Conservation (phyloP, 2,329 filamentous ascomycete genomes). For the Tolypocladium endophyticum region DNA sequence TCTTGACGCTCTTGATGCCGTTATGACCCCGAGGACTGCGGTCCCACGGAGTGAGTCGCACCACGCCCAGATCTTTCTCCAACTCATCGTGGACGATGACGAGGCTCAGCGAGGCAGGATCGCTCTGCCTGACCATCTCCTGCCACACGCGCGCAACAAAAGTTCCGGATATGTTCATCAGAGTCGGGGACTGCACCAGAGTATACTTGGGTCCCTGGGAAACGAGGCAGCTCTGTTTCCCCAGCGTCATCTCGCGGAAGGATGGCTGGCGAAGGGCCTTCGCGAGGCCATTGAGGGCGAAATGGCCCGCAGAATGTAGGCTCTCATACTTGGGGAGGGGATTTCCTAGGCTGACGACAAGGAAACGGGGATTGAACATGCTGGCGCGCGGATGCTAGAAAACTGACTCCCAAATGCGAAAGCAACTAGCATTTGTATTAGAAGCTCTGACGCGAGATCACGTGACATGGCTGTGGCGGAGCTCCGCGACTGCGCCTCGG, state of each 20-base stretch:
- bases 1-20: slow-evolving; percentile 58
- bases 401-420: background rate
- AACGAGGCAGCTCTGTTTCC: slow-evolving; percentile 40
- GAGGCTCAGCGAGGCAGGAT: slow-evolving; percentile 33
- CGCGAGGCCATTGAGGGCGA: slow-evolving; percentile 54
- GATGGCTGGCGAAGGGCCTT: slow-evolving; percentile 31
- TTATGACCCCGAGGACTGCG: slow-evolving; percentile 63
- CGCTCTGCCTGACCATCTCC: slow-evolving; percentile 33
- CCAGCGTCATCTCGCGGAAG: slow-evolving; percentile 36
- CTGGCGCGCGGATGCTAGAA: slow-evolving; percentile 8
- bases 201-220: slow-evolving; percentile 44
- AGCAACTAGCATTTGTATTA: background rate
- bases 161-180: slow-evolving; percentile 79
- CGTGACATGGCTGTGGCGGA: slow-evolving; percentile 1
- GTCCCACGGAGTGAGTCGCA: slow-evolving; percentile 53
- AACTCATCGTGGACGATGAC: slow-evolving; percentile 86
- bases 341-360: slow-evolving; percentile 84
- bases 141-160: slow-evolving; percentile 59
- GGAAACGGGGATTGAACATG: slow-evolving; percentile 42
- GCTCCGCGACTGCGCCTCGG: slow-evolving; percentile 1
- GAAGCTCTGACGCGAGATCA: background rate
- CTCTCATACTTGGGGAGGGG: slow-evolving; percentile 64
- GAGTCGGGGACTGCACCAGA: slow-evolving; percentile 61
- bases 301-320: slow-evolving; percentile 81
- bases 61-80: slow-evolving; percentile 57